Evolutionary conservation across 2,329 filamentous ascomycete species (phyloP), one percentile per base, ranked within the genome.

Genomic region (Cordyceps farinosa): DNA sequence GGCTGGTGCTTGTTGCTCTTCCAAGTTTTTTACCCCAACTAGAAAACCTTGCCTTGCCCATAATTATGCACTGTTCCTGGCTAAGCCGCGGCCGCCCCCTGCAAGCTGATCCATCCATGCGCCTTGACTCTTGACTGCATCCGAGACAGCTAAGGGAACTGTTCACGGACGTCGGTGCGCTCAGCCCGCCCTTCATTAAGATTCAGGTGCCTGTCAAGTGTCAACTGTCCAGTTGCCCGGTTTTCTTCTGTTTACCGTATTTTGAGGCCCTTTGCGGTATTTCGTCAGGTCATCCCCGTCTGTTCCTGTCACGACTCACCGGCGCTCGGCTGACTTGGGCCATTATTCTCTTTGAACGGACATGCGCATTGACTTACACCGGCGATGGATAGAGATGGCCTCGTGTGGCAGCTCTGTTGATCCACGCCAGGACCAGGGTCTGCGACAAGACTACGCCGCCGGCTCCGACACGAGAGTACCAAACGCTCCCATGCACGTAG

Each of bases 151-250:
- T 36, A 45, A 45, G 44, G 27, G 58, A 61, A 53, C 36, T n/a
- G 58, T 52, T 61, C 58, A 61, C 58, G 58, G 58, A 61, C 58
- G 36, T 53, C 13, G 58, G 58, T 61, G 58, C 58, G 58, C 58
- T 61, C 58, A 61, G 58, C 58, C 55, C 36, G 30, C 48, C 34
- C 17, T 51, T 17, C 22, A 61, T 34, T 60, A 61, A 45, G 58
- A 52, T 61, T 61, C 58, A 61, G 58, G 47, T 61, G 38, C 15
- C 38, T 40, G 13, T 15, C 13, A 10, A 10, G 8, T 13, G 10
- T n/a, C 42, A 38, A 38, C 7, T n/a, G n/a, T 40, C 13, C 27
- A 2, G 6, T 22, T 36, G 27, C n/a, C 10, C 8, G 13, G 29
- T 34, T 15, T 30, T 22, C 9, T n/a, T 38, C 8, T 17, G 7